Conservation (phyloP, 2,329 filamentous ascomycete genomes). For the Beauveria rudraprayagi region DNA sequence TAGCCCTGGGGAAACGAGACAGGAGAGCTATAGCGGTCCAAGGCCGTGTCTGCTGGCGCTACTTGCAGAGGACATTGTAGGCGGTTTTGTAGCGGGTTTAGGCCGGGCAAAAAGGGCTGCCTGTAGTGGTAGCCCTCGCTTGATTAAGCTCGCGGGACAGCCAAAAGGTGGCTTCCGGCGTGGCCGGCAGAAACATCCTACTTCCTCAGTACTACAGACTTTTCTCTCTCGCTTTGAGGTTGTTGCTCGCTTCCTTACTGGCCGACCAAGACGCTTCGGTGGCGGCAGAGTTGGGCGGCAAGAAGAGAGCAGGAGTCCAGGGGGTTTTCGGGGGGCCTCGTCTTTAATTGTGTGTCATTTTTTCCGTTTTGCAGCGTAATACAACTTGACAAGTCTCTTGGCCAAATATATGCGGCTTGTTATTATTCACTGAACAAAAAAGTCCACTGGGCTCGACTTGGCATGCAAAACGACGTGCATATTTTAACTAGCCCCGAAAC, state of each 20-base stretch:
- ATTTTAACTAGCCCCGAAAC: neutral
- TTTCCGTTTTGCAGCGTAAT: too few species aligned
- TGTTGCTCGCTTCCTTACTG: too few species aligned
- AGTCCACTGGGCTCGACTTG: neutral
- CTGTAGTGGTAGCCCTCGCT: neutral
- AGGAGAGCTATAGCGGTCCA: neutral
- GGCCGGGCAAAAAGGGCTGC: neutral
- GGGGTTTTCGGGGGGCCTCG: too few species aligned
- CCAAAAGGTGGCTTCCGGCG: neutral
- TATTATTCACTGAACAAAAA: neutral
- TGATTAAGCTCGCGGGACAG: neutral
- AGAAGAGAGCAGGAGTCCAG: too few species aligned
- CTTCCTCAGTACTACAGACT: too few species aligned
- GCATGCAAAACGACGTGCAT: slow-evolving; percentile 7
- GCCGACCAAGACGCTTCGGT: too few species aligned
- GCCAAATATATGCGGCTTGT: neutral
- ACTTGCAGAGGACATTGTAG: neutral
- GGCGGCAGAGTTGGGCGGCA: too few species aligned
- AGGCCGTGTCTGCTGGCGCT: neutral
- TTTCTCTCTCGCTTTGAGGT: too few species aligned
- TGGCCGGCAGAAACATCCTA: neutral
- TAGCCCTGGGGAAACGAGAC: neutral
- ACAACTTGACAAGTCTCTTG: neutral
- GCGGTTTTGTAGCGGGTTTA: slow-evolving; percentile 5
- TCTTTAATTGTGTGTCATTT: too few species aligned